Evolutionary conservation across 176 grass and related monocot genomes (phyloP), one percentile per base, ranked within the genome.

Genomic region (Dendrocalamus sinicus): DNA sequence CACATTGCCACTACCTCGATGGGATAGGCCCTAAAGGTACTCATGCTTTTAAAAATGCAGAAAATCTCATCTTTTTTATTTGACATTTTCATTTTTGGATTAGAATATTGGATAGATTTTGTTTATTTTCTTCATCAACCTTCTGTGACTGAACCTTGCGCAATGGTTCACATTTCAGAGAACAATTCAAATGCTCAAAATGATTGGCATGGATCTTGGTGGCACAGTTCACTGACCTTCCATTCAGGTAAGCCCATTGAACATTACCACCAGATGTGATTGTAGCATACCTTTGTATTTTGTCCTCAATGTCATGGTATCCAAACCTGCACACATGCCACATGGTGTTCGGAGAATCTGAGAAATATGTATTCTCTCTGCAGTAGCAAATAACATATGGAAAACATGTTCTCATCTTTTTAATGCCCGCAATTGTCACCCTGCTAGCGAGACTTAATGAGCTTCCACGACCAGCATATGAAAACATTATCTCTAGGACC

Each of bases 151-250:
- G 6, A 83, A 70, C 45, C 12, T 67, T 76, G 43, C 46, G n/a
- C 62, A 15, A 74, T 68, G 67, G 79, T 84, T 85, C 77, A 65
- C 81, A 51, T 85, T 91, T 43, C 77, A 99, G 94, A 85, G 68
- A 99, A 99, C 78, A 86, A 76, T 89, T 91, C 94, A 76, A 94
- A 99, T 89, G 93, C 90, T 81, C 90, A 92, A 84, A 99, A 99
- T 76, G 96, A 99, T 90, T 99, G 96, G 96, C 93, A 89, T 39
- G 94, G 96, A 51, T 88, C 90, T 30, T 99, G 96, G 93, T 96
- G 96, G 93, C 96, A 99, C 72, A 94, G 85, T 91, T 91, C 91
- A 39, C 82, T 99, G 28, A 84, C 83, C 12, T 62, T 88, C 35
- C 92, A 91, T 92, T 96, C 96, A 73, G 96, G 96, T 92, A 88